A percentile compares a stretch with the other conserved stretches of the same genome.
Conservation (phyloP, 73 alveolate genomes). For the Uronychia setigera region DNA sequence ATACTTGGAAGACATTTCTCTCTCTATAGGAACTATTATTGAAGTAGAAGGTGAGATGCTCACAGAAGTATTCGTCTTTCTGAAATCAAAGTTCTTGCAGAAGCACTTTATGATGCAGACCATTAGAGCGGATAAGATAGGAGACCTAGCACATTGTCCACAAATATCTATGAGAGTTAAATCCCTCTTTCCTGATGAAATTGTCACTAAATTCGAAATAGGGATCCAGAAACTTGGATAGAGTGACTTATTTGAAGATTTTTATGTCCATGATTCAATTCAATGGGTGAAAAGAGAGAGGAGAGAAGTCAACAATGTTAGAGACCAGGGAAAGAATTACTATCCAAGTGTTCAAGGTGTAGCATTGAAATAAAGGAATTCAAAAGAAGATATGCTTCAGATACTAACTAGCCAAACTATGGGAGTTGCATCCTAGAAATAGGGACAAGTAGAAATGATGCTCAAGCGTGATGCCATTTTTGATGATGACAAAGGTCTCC, state of each 20-base stretch:
- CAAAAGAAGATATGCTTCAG: background rate
- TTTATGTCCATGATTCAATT: constrained; percentile 14
- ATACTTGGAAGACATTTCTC: no score
- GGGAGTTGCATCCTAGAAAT: background rate
- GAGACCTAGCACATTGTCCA: background rate
- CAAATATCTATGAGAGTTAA: background rate
- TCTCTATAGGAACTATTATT: no score
- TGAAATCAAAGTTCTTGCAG: no score
- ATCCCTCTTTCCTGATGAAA: background rate
- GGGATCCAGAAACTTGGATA: no score
- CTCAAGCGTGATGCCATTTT: constrained; percentile 7
- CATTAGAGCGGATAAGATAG: background rate
- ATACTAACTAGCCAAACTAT: background rate
- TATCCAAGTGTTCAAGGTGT: constrained; percentile 17
- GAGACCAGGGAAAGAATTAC: constrained; percentile 1
- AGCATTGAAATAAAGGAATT: constrained; percentile 1
- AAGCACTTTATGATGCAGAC: no score
- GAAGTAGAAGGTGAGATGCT: no score
- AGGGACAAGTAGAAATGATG: background rate
- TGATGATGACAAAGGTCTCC: constrained; percentile 40
- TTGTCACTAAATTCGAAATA: no score
- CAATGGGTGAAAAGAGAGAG: constrained; percentile 8
- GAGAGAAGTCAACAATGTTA: background rate
- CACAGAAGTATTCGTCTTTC: no score
- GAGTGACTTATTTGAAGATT: no score